Evolutionary conservation across 192 early-diverging fungal species (phyloP).

Genomic region (Gryganskiella cystojenkinii): DNA sequence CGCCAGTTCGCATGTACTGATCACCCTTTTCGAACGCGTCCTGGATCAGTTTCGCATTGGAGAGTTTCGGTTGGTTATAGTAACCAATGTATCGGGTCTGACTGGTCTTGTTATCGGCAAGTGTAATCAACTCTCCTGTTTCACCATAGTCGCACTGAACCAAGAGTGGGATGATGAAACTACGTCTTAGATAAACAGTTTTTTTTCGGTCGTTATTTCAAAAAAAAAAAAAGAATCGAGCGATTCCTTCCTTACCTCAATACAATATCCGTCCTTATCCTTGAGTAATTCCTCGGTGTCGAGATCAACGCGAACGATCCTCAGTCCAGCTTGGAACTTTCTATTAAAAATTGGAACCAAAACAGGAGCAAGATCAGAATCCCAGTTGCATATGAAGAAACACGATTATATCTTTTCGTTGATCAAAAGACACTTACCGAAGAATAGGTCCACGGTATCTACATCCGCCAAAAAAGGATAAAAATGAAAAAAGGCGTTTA

Average conservation of each 20-base stretch:
- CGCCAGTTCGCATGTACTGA: slow-evolving; percentile 64
- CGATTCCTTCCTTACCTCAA: slow-evolving; percentile 26
- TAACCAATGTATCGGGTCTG: slow-evolving; percentile 55
- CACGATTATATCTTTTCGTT: too few relatives aligned
- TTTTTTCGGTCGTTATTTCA: too few relatives aligned
- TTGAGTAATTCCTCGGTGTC: slow-evolving; percentile 61
- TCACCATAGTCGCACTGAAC: slow-evolving; percentile 34
- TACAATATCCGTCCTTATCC: slow-evolving; percentile 57
- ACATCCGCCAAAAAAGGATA: background rate
- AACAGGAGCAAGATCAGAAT: background rate
- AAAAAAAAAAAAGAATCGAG: too few relatives aligned
- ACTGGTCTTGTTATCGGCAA: slow-evolving; percentile 20
- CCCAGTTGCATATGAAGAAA: too few relatives aligned
- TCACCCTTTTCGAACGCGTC: slow-evolving; percentile 75
- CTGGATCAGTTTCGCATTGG: slow-evolving; percentile 57
- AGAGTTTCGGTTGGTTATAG: slow-evolving; percentile 56
- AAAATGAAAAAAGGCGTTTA: slow-evolving; percentile 6
- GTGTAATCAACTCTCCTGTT: slow-evolving; percentile 59
- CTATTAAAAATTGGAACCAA: slow-evolving; percentile 9
- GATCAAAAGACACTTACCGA: too few relatives aligned
- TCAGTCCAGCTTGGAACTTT: slow-evolving; percentile 19
- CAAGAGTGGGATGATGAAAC: background rate
- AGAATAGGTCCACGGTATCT: slow-evolving; percentile 22
- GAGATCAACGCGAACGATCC: slow-evolving; percentile 66
- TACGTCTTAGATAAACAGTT: background rate